A percentile compares a stretch with the other conserved stretches of the same genome.
These are phyloP conservation scores for Cyberlindnera mycetangii DNA, from an alignment of 805 yeast species.

Conservation along the genomic window DNA sequence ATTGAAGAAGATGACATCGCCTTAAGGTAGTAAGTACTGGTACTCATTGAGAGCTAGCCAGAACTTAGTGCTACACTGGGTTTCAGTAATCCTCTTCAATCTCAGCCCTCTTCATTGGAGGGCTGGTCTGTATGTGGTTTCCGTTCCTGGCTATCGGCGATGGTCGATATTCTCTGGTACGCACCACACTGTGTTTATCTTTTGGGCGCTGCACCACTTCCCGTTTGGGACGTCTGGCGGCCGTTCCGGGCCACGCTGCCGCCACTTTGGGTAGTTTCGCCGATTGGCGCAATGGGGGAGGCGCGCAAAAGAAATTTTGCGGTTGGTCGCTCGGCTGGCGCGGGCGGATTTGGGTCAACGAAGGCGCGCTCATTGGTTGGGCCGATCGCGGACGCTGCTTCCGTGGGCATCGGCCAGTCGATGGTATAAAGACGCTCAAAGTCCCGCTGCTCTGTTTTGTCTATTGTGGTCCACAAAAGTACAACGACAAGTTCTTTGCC, in stretches of 20 bases:
- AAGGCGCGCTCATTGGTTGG: constrained; percentile 10
- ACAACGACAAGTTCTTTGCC: constrained; percentile 1
- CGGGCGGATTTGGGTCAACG: constrained; percentile 2
- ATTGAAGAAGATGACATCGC: too few relatives aligned
- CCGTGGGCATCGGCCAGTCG: constrained; percentile 1
- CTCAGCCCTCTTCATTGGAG: too few relatives aligned
- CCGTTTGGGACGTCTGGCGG: constrained; percentile 4
- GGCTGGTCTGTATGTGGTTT: not conserved
- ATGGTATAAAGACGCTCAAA: not conserved
- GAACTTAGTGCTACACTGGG: too few relatives aligned
- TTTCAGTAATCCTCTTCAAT: too few relatives aligned
- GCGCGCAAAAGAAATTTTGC: not conserved
- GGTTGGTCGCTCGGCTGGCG: not conserved
- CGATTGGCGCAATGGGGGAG: not conserved
- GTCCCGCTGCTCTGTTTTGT: not conserved
- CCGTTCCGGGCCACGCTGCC: constrained; percentile 3
- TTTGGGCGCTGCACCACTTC: constrained; percentile 1
- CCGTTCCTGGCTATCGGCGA: not conserved
- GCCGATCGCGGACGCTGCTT: constrained; percentile 1
- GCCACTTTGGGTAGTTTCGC: constrained; percentile 4
- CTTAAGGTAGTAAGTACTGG: too few relatives aligned
- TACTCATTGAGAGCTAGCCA: too few relatives aligned
- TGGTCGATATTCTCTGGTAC: not conserved
- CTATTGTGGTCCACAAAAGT: not conserved
- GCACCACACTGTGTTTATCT: constrained; percentile 9